Base-by-base conservation (phyloP, 805 yeast genomes). In the Wickerhamiella alocasiicola region DNA sequence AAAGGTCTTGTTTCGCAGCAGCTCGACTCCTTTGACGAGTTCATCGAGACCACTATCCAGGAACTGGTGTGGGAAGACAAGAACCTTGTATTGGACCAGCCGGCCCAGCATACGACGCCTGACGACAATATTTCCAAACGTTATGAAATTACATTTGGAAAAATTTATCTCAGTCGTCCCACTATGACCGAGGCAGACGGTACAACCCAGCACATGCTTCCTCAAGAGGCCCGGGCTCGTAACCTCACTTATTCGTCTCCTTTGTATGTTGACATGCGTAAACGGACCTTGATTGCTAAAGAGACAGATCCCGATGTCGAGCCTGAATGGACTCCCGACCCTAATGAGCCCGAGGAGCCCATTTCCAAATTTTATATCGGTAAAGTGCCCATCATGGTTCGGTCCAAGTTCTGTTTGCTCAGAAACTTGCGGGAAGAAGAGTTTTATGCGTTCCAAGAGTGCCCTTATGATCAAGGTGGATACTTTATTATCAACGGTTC, bases 391-490 rank as follows among this genome's bases (percentile, higher is more conserved):
- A 85, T 91, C 61, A 91, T 91, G 99, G 71, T 91, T 53, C 74
- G 95, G 55, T 88, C 97, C 42, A 88, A 84, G 67, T 91, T 84
- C 58, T 91, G 99, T 74, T 76, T 87, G 66, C 71, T 91, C 54
- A 74, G 84, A 56, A 94, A 82, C 46, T 71, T 91, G 51, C 76
- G 83, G 6, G 97, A 91, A 53, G 84, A 82, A 51, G 98, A 91
- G 63, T 74, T 87, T 55, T 91, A 87, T 64, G 94, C 85, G 54
- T 73, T 91, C 57, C 87, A 91, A 63, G 99, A 91, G 65, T 91
- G 99, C 66, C 98, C 98, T 24, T 91, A 83, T 63, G 99, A 91
- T 70, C 94, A 91, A 93, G 99, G 99, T 62, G 99, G 99, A 47
- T 91, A 91, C 63, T 91, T 91, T 59, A 87, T 91, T 52, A 91